Base-by-base conservation (phyloP, 2,329 filamentous ascomycete genomes). In the Byssothecium circinans region DNA sequence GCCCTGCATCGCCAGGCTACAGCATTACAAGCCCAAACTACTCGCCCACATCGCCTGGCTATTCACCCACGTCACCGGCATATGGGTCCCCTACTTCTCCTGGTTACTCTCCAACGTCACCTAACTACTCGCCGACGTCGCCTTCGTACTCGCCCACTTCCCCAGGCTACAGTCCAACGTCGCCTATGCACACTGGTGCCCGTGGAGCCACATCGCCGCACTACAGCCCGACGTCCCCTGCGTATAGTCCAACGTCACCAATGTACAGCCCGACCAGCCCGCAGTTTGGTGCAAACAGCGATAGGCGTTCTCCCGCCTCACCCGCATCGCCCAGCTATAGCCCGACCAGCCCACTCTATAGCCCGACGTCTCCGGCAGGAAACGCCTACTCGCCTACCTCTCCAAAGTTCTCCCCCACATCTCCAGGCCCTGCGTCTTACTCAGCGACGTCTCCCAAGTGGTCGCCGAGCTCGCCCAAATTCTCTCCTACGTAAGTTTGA, bases 261-360 rank as follows among this genome's bases (percentile, higher is more conserved):
- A 65, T 78, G 66, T 83, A 81, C 61, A 81, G 79, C 27, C 78
- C 79, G 18, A 80, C 78, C 30, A 82, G 79, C 49, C 75, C 75
- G 19, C 71, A 77, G 41, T 71, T 70, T 46, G 58, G 58, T 37
- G 58, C 49, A 8, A 58, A 58, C 45, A 63, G 63, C 34, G 62
- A 69, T 49, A 62, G 62, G 53, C 63, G 64, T 27, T 67, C 64
- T 4, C 78, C 78, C 56, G 75, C 75, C 37, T 86, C 84, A 3
- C 85, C 86, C 2, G 85, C 84, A 5, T 86, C 83, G 57, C 86
- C 86, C 45, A 84, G 80, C 62, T 89, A 89, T 73, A 87, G 83
- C 62, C 85, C 85, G n/a, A 82, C 84, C 3, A 86, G 81, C 42
- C 85, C 70, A n/a, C 62, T 68, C 78, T 58, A 82, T 78, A 65